Evolutionary conservation across 2,329 filamentous ascomycete genomes (phyloP).

Genomic region (Aspergillus novoparasiticus): DNA sequence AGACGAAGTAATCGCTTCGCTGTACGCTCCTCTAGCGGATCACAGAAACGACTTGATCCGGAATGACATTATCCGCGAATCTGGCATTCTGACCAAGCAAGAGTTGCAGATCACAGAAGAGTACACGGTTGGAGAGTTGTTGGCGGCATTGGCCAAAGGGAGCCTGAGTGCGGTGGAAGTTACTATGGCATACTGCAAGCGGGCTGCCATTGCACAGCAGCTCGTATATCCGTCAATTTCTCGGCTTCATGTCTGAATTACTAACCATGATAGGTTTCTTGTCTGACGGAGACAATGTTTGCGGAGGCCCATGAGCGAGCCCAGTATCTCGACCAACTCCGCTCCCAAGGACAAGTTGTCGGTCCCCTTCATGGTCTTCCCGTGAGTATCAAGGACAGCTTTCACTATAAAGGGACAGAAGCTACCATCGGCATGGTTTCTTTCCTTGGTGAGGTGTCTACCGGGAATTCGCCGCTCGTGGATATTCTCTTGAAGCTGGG

Average conservation of each 20-base stretch:
- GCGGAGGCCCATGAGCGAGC: slow-evolving; percentile 27
- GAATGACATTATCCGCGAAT: slow-evolving; percentile 17
- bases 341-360: slow-evolving; percentile 24
- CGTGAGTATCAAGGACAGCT: slow-evolving; percentile 40
- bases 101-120: slow-evolving; percentile 54
- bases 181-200: slow-evolving; percentile 49
- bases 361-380: slow-evolving; percentile 37
- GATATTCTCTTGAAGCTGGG: slow-evolving; percentile 24
- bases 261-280: slow-evolving; percentile 21
- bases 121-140: slow-evolving; percentile 40
- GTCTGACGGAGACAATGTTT: slow-evolving; percentile 35
- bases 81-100: slow-evolving; percentile 47
- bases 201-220: slow-evolving; percentile 38
- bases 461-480: slow-evolving; percentile 21
- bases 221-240: slow-evolving; percentile 24
- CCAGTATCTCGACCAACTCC: slow-evolving; percentile 27
- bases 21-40: slow-evolving; percentile 15
- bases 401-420: slow-evolving; percentile 26
- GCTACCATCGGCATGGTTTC: slow-evolving; percentile 22
- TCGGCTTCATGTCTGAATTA: neutral
- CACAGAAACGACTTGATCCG: slow-evolving; percentile 22
- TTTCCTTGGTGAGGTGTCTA: slow-evolving; percentile 18
- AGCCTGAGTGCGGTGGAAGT: slow-evolving; percentile 44
- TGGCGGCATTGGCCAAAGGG: slow-evolving; percentile 28
- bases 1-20: slow-evolving; percentile 8